A percentile compares a stretch with the other conserved stretches of the same genome.
Conservation (phyloP, 1,284 basidiomycete genomes). For the Inonotus obliquus region DNA sequence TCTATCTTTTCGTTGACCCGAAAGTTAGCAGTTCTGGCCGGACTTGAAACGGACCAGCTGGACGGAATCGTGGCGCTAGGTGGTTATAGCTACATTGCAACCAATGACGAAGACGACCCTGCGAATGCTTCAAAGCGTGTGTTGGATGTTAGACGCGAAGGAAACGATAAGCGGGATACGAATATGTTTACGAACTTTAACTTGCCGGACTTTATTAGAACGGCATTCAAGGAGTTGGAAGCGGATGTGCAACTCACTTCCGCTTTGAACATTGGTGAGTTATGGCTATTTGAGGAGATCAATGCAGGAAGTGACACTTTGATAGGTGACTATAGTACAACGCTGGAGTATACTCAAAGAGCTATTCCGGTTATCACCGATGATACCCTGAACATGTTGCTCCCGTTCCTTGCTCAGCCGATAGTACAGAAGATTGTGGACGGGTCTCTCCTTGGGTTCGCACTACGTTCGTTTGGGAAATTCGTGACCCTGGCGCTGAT, state of each 20-base stretch:
- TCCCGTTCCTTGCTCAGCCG: conserved; percentile 70
- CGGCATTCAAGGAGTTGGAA: conserved; percentile 60
- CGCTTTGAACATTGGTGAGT: conserved; percentile 53
- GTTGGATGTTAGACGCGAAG: not conserved
- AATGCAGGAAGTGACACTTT: not conserved
- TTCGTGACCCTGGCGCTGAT: not conserved
- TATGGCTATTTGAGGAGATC: not conserved
- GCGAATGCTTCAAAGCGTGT: conserved; percentile 3
- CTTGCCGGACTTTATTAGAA: conserved; percentile 60
- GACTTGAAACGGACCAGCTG: conserved; percentile 55
- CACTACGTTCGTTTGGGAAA: not conserved
- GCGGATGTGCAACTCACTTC: conserved; percentile 59
- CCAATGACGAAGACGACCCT: conserved; percentile 33
- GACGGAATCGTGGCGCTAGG: conserved; percentile 71
- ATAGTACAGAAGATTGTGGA: conserved; percentile 78
- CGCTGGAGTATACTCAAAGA: conserved; percentile 57
- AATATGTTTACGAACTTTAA: conserved; percentile 52
- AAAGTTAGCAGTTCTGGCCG: conserved; percentile 59
- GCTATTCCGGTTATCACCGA: conserved; percentile 60
- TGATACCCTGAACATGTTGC: conserved; percentile 54
- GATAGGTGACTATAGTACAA: conserved; percentile 60
- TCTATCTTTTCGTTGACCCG: conserved; percentile 69
- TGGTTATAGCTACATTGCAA: conserved; percentile 55
- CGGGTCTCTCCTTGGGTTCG: conserved; percentile 51
- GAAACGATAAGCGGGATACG: conserved; percentile 22